Evolutionary conservation across 1,284 basidiomycete species (phyloP), one percentile per base, ranked within the genome.

Genomic region (Cutaneotrichosporon sp.): DNA sequence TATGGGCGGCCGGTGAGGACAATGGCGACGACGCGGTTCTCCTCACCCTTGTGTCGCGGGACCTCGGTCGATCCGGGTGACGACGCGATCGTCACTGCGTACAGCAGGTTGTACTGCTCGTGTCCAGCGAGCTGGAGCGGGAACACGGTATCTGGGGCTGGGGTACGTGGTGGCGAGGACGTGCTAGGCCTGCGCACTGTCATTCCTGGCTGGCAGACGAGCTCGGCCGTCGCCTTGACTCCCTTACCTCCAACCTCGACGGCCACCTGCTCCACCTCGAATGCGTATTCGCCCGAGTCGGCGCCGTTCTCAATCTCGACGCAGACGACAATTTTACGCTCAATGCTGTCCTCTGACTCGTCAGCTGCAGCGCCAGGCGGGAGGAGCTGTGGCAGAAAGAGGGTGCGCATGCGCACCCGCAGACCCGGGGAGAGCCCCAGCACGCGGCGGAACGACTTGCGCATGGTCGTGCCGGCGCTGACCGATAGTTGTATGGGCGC

Each of bases 101-200:
- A 95, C 8, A 96, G 84, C 22, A 95, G 82, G 74, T 94, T 94
- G 73, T 88, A 90, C 78, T 95, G 92, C 60, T 91, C 90, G 65
- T 84, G 82, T 1, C 87, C 83, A 0, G 84, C 83, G 5, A 95
- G 82, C 5, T 77, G 81, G 9, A 94, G 79, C 1, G 92, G 92
- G 75, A 93, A 93, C 14, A 64, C 60, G 8, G 56, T 9, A 2
- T 7, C 36, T 10, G 34, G n/a, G 4, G 14, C 13, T 4, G 36
- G 50, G 0, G 34, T 38, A 2, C 7, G 5, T 4, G 50, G 50
- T 26, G 38, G 26, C 14, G 38, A 22, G 4, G 58, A 9, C 2
- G 58, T 4, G 3, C 11, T 8, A 2, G 36, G 36, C 10, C 13
- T n/a, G 26, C 31, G 30, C n/a, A 83, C 78, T 5, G 79, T 76